Base-by-base conservation (phyloP, 345 rosid genomes). In the Pistacia integerrima region DNA sequence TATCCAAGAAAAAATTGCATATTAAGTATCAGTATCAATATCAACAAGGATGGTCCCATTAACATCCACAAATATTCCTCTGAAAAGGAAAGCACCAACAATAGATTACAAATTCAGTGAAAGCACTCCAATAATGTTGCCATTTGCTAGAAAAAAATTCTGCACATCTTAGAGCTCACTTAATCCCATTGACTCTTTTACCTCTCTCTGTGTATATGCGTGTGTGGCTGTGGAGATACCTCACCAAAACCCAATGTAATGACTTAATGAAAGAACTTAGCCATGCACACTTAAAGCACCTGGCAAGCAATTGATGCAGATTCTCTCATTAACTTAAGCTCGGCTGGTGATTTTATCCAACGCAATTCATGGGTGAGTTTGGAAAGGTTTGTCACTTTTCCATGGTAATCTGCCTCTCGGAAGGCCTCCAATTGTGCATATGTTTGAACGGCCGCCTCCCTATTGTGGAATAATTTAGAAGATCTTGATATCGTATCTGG, bases 271-370 rank as follows among this genome's bases (percentile, higher is more conserved):
- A 61, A 62, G 35, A 20, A 82, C 49, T 30, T 64, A 20, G 44
- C 67, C 35, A 69, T 38, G 20, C 63, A 51, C 18, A 68, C 58
- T 69, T 67, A 76, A 67, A 77, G 18, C 87, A 95, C 99, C 99
- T 96, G 98, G 82, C 97, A 96, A 76, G 90, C 94, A 83, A 93
- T 92, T 75, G 98, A 87, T 70, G 99, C 97, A 73, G 99, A 88
- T 75, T 96, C 98, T 82, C 88, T 89, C 98, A 93, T 96, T 84
- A 96, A 83, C 81, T 85, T 90, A 73, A 93, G 84, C 83, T 96
- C 98, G 12, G 99, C 89, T 20, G 97, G 84, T 73, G 99, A 92
- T 83, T 96, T 96, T 78, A 80, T 84, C 93, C 94, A 91, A 46
- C 97, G 87, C 75, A 96, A 72, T 78, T 87, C 92, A 73, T 94